Evolutionary conservation across 2,329 filamentous ascomycete species (phyloP).

Genomic region (Epichloe amarillans): DNA sequence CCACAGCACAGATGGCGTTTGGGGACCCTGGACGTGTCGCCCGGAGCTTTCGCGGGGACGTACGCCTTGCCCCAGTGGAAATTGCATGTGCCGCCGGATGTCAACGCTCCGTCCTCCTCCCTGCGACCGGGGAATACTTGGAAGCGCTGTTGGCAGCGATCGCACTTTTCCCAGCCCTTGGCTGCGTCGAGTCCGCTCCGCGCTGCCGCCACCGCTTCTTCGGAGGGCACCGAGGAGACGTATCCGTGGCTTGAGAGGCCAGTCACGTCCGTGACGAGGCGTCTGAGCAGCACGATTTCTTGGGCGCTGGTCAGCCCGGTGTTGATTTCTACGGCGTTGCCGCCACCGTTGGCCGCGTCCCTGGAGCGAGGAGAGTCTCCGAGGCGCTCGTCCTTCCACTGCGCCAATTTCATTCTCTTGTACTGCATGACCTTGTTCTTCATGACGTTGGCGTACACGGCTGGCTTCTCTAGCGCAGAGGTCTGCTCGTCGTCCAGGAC

Average conservation of each 20-base stretch:
- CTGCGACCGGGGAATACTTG: conserved; percentile 83
- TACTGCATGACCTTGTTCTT: conserved; percentile 67
- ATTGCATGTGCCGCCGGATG: conserved; percentile 63
- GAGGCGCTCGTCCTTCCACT: conserved; percentile 55
- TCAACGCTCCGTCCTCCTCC: conserved; percentile 59
- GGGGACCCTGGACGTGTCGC: conserved; percentile 42
- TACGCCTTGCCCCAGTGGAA: conserved; percentile 68
- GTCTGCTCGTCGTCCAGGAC: conserved; percentile 70
- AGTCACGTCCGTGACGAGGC: conserved; percentile 50
- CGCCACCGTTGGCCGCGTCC: conserved; percentile 12
- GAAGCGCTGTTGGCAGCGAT: conserved; percentile 75
- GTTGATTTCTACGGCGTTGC: conserved; percentile 38
- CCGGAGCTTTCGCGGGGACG: conserved; percentile 41
- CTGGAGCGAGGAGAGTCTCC: conserved; percentile 12
- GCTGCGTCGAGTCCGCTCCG: conserved; percentile 50
- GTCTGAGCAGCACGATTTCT: conserved; percentile 51
- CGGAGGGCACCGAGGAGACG: conserved; percentile 52
- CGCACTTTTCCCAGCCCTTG: conserved; percentile 75
- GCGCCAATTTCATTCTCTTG: conserved; percentile 57
- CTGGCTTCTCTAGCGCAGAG: conserved; percentile 49
- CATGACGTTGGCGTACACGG: conserved; percentile 72
- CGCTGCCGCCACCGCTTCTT: conserved; percentile 53
- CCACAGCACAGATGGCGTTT: conserved; percentile 69
- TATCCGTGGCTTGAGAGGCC: conserved; percentile 61
- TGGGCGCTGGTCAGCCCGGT: conserved; percentile 57